Evolutionary conservation across 768 basidiomycete species (phyloP).

Genomic region (Infundibulicybe gibba): DNA sequence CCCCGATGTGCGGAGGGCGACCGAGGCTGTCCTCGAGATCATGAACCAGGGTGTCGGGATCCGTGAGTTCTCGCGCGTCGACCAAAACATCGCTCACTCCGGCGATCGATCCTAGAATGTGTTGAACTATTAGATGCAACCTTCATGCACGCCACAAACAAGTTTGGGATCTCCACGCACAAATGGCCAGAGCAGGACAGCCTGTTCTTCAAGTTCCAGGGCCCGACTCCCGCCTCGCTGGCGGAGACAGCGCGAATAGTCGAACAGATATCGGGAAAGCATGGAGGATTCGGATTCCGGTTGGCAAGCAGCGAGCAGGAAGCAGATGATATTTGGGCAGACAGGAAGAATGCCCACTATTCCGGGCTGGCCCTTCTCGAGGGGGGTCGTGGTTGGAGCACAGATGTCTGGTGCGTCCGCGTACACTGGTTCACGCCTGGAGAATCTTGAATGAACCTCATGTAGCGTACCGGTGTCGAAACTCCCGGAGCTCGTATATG

Average conservation of each 20-base stretch:
- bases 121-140: slow-evolving; percentile 77
- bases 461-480: slow-evolving; percentile 58
- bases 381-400: slow-evolving; percentile 59
- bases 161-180: slow-evolving; percentile 46
- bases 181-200: slow-evolving; percentile 64
- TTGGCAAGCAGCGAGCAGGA: slow-evolving; percentile 63
- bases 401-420: slow-evolving; percentile 65
- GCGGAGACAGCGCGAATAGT: slow-evolving; percentile 59
- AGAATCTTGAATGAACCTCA: neutral
- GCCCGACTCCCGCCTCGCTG: slow-evolving; percentile 56
- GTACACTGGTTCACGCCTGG: neutral
- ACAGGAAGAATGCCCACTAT: slow-evolving; percentile 65
- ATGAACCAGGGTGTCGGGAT: slow-evolving; percentile 71
- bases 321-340: slow-evolving; percentile 70
- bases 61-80: slow-evolving; percentile 42
- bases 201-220: slow-evolving; percentile 88
- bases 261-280: slow-evolving; percentile 50
- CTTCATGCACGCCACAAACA: slow-evolving; percentile 63
- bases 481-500: slow-evolving; percentile 59
- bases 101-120: slow-evolving; percentile 49
- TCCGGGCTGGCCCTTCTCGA: slow-evolving; percentile 53
- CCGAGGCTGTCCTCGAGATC: slow-evolving; percentile 71
- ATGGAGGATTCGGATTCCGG: slow-evolving; percentile 66
- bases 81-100: neutral
- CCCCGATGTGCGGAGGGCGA: slow-evolving; percentile 69